These are phyloP conservation scores for Eucalyptus cloeziana DNA, from an alignment of 345 rosid species.

Conservation along the genomic window DNA sequence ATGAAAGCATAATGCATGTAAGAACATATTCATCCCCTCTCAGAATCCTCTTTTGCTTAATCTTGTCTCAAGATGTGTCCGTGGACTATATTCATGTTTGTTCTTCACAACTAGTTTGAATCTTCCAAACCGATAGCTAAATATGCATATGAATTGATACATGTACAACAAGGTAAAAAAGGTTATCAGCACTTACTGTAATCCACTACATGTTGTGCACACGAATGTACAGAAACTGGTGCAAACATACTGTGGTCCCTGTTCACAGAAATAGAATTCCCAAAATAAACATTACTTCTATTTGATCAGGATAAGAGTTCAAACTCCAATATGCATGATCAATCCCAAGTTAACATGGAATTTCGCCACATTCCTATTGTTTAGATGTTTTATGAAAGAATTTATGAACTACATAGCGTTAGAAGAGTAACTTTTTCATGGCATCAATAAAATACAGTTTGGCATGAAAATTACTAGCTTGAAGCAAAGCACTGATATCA, in stretches of 20 bases:
- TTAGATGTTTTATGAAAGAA: background rate
- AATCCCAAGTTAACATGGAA: background rate
- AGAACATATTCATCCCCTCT: background rate
- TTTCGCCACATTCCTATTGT: background rate
- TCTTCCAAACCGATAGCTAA: background rate
- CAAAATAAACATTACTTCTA: background rate
- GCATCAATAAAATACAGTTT: background rate
- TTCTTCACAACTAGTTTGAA: background rate
- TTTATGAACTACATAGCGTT: background rate
- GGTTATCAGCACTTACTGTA: constrained; percentile 56
- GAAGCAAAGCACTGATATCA: background rate
- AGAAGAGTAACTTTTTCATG: background rate
- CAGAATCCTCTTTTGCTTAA: background rate
- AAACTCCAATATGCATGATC: background rate
- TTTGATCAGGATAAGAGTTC: background rate
- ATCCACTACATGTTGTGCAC: constrained; percentile 95
- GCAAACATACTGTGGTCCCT: constrained; percentile 99
- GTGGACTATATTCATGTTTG: background rate
- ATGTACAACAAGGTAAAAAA: background rate
- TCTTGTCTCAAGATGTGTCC: background rate
- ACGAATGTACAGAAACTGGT: constrained; percentile 91
- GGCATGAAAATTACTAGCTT: background rate
- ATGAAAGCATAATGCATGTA: background rate
- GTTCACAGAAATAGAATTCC: constrained; percentile 12
- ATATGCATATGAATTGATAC: background rate